phyloP scores from a whole-genome alignment of 2,329 filamentous ascomycete species.

The Stachybotrys chartarum region DNA sequence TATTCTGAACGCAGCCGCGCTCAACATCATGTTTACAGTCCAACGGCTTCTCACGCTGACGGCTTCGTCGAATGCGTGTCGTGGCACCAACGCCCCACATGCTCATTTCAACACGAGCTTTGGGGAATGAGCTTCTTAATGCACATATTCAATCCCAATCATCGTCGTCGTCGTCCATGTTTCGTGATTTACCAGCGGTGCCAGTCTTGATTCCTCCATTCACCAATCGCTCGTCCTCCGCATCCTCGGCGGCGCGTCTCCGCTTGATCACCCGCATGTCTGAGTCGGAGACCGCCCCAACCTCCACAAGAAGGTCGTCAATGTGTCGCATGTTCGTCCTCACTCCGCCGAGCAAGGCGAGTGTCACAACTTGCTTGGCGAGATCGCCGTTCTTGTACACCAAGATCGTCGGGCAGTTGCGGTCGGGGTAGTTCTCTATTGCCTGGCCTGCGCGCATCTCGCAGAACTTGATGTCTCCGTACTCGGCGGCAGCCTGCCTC shows the following conservation, averaged over 20 bases:
- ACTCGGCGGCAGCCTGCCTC: constrained; percentile 75
- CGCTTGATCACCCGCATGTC: constrained; percentile 70
- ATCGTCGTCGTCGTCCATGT: constrained; percentile 45
- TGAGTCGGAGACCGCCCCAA: constrained; percentile 70
- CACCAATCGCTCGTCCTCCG: constrained; percentile 47
- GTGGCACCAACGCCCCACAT: too few relatives aligned
- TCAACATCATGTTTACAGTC: too few relatives aligned
- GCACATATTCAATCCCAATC: constrained; percentile 31
- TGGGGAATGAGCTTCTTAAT: not conserved
- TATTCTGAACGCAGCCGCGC: too few relatives aligned
- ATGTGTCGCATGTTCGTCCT: constrained; percentile 66
- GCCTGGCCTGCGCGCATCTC: constrained; percentile 89
- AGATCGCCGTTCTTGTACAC: constrained; percentile 93
- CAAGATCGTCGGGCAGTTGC: constrained; percentile 88
- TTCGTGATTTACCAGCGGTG: constrained; percentile 36
- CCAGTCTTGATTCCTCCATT: constrained; percentile 45
- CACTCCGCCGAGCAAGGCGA: constrained; percentile 69
- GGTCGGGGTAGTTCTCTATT: constrained; percentile 93
- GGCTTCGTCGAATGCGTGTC: too few relatives aligned
- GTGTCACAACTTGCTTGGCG: constrained; percentile 82
- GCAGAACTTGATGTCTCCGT: constrained; percentile 94
- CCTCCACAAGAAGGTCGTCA: constrained; percentile 72
- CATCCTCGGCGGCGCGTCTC: constrained; percentile 52
- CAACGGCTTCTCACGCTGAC: too few relatives aligned
- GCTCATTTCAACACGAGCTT: too few relatives aligned